Evolutionary conservation across 805 yeast genomes (phyloP).

Genomic region (Suhomyces vadensis): DNA sequence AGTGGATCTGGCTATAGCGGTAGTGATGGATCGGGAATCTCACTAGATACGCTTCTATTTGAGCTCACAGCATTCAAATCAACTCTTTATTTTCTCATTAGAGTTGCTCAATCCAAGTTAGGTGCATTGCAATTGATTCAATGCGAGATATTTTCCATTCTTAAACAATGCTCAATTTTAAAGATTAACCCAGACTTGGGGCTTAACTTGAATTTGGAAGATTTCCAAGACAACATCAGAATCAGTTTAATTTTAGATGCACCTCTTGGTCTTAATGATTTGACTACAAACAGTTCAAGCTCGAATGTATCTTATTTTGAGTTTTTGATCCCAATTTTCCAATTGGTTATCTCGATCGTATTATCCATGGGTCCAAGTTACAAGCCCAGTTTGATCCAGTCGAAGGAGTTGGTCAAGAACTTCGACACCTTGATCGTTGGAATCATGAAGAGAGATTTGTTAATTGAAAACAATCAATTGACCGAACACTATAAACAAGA

Average conservation of each 20-base stretch:
- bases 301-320: conserved; percentile 58
- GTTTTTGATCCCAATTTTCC: conserved; percentile 71
- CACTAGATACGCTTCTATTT: conserved; percentile 58
- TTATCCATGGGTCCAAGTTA: conserved; percentile 80
- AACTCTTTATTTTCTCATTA: conserved; percentile 63
- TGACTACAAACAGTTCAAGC: conserved; percentile 7
- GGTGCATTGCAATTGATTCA: conserved; percentile 82
- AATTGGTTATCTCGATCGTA: conserved; percentile 63
- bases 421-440: conserved; percentile 61
- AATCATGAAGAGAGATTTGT: conserved; percentile 58
- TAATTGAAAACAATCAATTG: conserved; percentile 26
- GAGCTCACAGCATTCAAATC: conserved; percentile 79
- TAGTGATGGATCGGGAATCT: conserved; percentile 28
- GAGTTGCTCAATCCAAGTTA: conserved; percentile 70
- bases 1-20: not conserved
- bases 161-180: conserved; percentile 58
- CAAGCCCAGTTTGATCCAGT: conserved; percentile 54
- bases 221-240: conserved; percentile 31
- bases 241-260: conserved; percentile 54
- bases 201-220: conserved; percentile 48
- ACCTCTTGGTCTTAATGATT: conserved; percentile 39
- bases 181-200: conserved; percentile 80
- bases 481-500: conserved; percentile 23
- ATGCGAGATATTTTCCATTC: conserved; percentile 64
- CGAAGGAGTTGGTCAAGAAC: conserved; percentile 49